These are phyloP conservation scores for Crithidia sp. DNA, from an alignment of 208 protist species.

Conservation along the genomic window DNA sequence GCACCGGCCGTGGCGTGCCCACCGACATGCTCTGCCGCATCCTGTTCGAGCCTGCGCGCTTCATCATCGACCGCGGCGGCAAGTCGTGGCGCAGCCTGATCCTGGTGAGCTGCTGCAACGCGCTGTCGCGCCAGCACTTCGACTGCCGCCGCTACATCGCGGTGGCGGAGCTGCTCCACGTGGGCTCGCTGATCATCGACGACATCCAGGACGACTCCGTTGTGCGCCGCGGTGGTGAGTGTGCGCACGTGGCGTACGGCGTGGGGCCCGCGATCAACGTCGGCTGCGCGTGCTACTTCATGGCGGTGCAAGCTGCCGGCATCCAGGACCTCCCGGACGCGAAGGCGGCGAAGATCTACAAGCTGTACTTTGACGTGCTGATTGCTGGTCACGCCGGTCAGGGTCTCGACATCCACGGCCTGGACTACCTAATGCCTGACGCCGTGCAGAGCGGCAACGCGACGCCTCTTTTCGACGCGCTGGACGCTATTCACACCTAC, in stretches of 20 bases:
- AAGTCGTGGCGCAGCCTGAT: conserved; percentile 74
- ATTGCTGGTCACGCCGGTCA: conserved; percentile 66
- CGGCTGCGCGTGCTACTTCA: conserved; percentile 75
- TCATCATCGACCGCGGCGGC: conserved; percentile 64
- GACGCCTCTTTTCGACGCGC: conserved; percentile 37
- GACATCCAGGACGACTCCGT: conserved; percentile 77
- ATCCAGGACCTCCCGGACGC: conserved; percentile 41
- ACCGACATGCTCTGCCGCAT: conserved; percentile 46
- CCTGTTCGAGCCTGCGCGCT: conserved; percentile 60
- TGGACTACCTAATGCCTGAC: conserved; percentile 59
- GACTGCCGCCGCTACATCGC: conserved; percentile 61
- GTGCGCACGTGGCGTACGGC: conserved; percentile 62
- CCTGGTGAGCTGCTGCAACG: conserved; percentile 59
- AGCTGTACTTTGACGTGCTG: conserved; percentile 67
- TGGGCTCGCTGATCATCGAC: conserved; percentile 79
- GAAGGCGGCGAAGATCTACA: conserved; percentile 52
- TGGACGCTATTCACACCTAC: conserved; percentile 56
- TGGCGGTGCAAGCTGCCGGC: conserved; percentile 47
- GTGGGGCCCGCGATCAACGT: conserved; percentile 67
- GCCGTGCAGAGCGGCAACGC: conserved; percentile 48
- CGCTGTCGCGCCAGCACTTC: conserved; percentile 54
- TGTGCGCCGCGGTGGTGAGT: conserved; percentile 58
- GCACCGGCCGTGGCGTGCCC: conserved; percentile 13
- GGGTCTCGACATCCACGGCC: conserved; percentile 67
- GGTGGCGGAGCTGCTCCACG: conserved; percentile 68